Base-by-base conservation (phyloP, 2,329 filamentous ascomycete species). In the Aspergillus neoniger region DNA sequence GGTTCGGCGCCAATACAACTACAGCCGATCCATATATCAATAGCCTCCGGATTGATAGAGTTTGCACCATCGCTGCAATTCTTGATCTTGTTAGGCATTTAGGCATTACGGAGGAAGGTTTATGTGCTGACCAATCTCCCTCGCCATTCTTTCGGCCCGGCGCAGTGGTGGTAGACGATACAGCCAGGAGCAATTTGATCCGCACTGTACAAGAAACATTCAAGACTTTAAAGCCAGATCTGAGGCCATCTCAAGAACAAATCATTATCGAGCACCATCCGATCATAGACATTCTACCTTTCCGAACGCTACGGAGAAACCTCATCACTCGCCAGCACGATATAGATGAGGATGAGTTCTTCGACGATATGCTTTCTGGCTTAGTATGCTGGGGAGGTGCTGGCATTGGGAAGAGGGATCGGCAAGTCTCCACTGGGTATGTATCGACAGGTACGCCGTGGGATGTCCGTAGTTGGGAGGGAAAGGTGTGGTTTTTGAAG, bases 401-500 rank as follows among this genome's bases (percentile, higher is more conserved):
- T 2, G 66, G 65, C 7, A 23, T 66, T 15, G 54, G 62, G n/a
- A 59, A 21, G 30, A 55, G 32, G 41, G 66, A 68, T 56, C 63
- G 62, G 17, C 52, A 62, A 25, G 9, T 10, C 10, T 60, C 63
- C 10, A 58, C 60, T 28, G 63, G 65, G 10, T 38, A 57, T 56
- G 56, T 47, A 10, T 66, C 66, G 21, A 74, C 76, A 5, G 74
- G 75, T 15, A 74, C 79, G n/a, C 75, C 79, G 0, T 81, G 79
- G 79, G 79, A 80, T 57, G 69, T 70, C 38, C 73, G 79, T 12
- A 79, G 77, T 59, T 81, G 79, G 79, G 79, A 81, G 60, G 79
- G 76, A 2, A 74, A 72, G 57, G 63, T 70, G 2, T 81, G 79
- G 79, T 81, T 81, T 61, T 57, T 81, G 41, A 72, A 75, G 43